Evolutionary conservation across 768 basidiomycete genomes (phyloP).

Genomic region (Amanita molliuscula): DNA sequence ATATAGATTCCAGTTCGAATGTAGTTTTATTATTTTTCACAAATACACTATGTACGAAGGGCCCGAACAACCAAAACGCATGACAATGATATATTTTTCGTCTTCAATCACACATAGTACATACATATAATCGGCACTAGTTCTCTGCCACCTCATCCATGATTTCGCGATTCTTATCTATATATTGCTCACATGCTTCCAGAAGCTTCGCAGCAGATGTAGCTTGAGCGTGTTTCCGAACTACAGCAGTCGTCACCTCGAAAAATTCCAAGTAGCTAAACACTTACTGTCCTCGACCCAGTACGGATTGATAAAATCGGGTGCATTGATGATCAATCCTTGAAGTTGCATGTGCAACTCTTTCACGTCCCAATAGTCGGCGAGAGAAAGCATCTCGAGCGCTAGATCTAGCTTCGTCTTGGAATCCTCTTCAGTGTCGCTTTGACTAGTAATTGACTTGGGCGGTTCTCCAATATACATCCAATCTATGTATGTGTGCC

Average conservation of each 20-base stretch:
- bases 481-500: constrained; percentile 2
- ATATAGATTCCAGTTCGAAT: too few relatives aligned
- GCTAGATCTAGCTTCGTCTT: constrained; percentile 6
- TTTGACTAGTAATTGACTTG: constrained; percentile 19
- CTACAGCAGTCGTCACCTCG: constrained; percentile 8
- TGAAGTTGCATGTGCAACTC: constrained; percentile 5
- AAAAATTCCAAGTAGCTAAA: too few relatives aligned
- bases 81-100: too few relatives aligned
- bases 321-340: constrained; percentile 6
- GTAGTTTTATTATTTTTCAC: too few relatives aligned
- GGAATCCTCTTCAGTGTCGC: constrained; percentile 1
- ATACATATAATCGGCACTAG: too few relatives aligned
- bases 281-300: constrained; percentile 19
- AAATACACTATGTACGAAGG: too few relatives aligned
- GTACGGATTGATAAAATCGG: constrained; percentile 19
- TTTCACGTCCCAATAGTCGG: constrained; percentile 4
- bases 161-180: constrained; percentile 14
- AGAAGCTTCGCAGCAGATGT: constrained; percentile 14
- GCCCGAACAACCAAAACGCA: too few relatives aligned
- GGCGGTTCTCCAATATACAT: constrained; percentile 2
- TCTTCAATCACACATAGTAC: too few relatives aligned
- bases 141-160: constrained; percentile 9
- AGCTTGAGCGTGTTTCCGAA: constrained; percentile 13
- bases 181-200: constrained; percentile 17
- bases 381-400: constrained; percentile 8